These are phyloP conservation scores for Lathyrus tuberosus DNA, from an alignment of 306 rosid genomes.

Conservation along the genomic window DNA sequence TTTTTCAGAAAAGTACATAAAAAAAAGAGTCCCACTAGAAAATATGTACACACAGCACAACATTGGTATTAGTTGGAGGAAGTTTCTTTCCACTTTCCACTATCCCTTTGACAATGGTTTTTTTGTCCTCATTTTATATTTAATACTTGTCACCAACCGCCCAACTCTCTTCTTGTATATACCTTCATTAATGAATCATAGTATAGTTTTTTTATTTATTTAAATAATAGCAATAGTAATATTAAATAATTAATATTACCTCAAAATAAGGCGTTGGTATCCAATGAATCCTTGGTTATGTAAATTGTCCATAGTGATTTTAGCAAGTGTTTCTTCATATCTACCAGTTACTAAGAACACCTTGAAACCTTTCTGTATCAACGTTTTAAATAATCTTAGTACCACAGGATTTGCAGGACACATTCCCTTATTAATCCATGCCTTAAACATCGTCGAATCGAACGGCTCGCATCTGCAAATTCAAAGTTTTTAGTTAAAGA, in stretches of 20 bases:
- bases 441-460: slow-evolving; percentile 65
- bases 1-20: too few species aligned
- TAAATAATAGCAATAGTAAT: too few species aligned
- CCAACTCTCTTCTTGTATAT: neutral
- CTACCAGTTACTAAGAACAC: slow-evolving; percentile 78
- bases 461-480: slow-evolving; percentile 71
- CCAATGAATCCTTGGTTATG: slow-evolving; percentile 64
- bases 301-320: slow-evolving; percentile 64
- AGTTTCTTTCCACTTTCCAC: slow-evolving; percentile 27
- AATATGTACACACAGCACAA: neutral
- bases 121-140: neutral
- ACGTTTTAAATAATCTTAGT: slow-evolving; percentile 39
- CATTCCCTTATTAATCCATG: slow-evolving; percentile 66
- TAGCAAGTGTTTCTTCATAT: slow-evolving; percentile 51
- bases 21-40: neutral
- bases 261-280: slow-evolving; percentile 70
- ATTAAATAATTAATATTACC: slow-evolving; percentile 46
- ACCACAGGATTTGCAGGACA: slow-evolving; percentile 58
- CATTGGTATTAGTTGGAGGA: slow-evolving; percentile 29
- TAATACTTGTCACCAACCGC: neutral
- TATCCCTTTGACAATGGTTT: neutral
- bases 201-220: too few species aligned
- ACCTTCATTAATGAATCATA: neutral
- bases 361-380: slow-evolving; percentile 60
- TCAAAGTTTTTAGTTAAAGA: too few species aligned